phyloP scores from a whole-genome alignment of 1,284 basidiomycete genomes.

The Trichosporon sp. region DNA sequence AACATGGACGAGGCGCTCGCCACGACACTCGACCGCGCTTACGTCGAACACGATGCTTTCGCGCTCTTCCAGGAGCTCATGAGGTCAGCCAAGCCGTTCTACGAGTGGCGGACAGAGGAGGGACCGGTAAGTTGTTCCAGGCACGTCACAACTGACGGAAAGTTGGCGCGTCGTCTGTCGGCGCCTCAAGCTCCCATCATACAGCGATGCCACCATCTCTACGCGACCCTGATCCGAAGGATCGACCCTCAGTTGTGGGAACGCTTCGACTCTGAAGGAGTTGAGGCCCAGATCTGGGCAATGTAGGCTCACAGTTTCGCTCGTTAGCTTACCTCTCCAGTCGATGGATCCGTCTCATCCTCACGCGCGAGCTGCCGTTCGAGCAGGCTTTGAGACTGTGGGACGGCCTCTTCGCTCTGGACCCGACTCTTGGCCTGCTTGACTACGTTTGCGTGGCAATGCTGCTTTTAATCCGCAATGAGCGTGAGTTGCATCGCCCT shows the following conservation, averaged over 20 bases:
- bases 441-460: slow-evolving; percentile 85
- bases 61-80: slow-evolving; percentile 72
- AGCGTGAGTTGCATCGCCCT: slow-evolving; percentile 55
- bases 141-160: neutral
- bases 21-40: slow-evolving; percentile 39
- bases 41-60: slow-evolving; percentile 65
- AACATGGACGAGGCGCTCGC: slow-evolving; percentile 29
- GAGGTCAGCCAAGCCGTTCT: slow-evolving; percentile 71
- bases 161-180: neutral
- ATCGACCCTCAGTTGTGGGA: slow-evolving; percentile 77
- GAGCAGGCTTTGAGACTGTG: slow-evolving; percentile 72
- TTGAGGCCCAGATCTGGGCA: slow-evolving; percentile 91
- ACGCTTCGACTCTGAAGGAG: slow-evolving; percentile 66
- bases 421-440: slow-evolving; percentile 63
- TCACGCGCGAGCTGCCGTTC: slow-evolving; percentile 76
- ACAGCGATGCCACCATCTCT: slow-evolving; percentile 69
- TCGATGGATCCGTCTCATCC: slow-evolving; percentile 83
- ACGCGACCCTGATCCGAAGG: slow-evolving; percentile 64
- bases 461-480: slow-evolving; percentile 83
- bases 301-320: slow-evolving; percentile 58
- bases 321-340: slow-evolving; percentile 49
- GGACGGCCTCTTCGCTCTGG: slow-evolving; percentile 85
- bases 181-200: slow-evolving; percentile 65
- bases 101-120: slow-evolving; percentile 70
- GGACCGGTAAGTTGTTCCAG: slow-evolving; percentile 30